Base-by-base conservation (phyloP, 2,329 filamentous ascomycete species). In the Xylariales sp. region DNA sequence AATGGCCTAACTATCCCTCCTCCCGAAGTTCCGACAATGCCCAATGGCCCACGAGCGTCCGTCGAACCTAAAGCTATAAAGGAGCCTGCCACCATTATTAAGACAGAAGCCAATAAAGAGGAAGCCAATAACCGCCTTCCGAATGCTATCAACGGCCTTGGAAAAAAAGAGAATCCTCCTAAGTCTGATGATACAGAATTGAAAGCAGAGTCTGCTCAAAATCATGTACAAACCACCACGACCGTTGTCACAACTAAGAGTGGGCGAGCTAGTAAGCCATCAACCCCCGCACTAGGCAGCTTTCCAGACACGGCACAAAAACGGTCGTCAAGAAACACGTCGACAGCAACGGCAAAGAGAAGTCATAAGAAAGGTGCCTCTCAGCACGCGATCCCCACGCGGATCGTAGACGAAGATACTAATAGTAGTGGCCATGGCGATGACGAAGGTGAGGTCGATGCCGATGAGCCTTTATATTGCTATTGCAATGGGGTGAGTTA, bases 401-500 rank as follows among this genome's bases (percentile, higher is more conserved):
- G 81, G 14, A 79, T 79, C 12, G 74, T 79, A 1, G 82, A 84
- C 14, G 83, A 84, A 62, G 82, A 83, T 65, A 78, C 79, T 1
- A 81, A 78, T 46, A 82, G 80, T 62, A 83, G 81, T 69, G 78
- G 79, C 63, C 81, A 81, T 48, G 81, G 80, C 39, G 82, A 84
- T 12, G 82, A 82, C 5, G 90, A 89, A 12, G 88, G 89, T 7
- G 89, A 91, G 43, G 83, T 85, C 45, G 90, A 91, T 68, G 88
- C 86, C 3, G 88, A 92, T 71, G 92, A 94, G 77, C 90, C 89
- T 45, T 84, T 89, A 14, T 94, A 94, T 78, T 93, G 92, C 79
- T 93, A 93, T 80, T 94, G 92, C 78, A 91, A 93, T 73, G 87
- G 90, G 55, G 89, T 93, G 62, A 93, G 91, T 75, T 94, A 93